These are phyloP conservation scores for Leucaena leucocephala DNA, from an alignment of 306 rosid species.

Conservation along the genomic window DNA sequence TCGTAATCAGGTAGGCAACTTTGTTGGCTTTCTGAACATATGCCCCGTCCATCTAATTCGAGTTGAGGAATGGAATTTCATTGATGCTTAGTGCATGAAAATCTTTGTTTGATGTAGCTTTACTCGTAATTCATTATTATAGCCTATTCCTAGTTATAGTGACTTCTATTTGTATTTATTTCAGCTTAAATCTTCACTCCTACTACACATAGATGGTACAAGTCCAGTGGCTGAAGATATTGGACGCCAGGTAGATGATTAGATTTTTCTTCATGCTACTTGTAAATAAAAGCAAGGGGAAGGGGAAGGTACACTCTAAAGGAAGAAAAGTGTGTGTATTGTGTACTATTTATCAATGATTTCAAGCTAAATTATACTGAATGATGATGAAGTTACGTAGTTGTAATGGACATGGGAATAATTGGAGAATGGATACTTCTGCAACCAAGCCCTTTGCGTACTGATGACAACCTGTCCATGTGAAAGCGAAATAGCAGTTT, in stretches of 20 bases:
- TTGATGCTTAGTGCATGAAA: neutral
- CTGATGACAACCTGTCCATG: neutral
- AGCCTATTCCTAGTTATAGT: neutral
- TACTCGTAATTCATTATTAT: neutral
- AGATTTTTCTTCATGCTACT: slow-evolving; percentile 7
- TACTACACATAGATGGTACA: slow-evolving; percentile 90
- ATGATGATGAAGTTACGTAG: slow-evolving; percentile 6
- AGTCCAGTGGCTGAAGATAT: slow-evolving; percentile 92
- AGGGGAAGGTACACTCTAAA: neutral
- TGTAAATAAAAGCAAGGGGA: neutral
- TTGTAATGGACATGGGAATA: neutral
- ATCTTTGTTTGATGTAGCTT: neutral
- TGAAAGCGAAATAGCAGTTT: too few species aligned
- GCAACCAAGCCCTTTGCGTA: neutral
- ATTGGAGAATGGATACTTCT: neutral
- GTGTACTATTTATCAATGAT: neutral
- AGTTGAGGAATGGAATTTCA: neutral
- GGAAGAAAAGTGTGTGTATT: neutral
- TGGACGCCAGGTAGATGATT: slow-evolving; percentile 77
- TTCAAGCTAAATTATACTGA: neutral
- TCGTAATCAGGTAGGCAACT: slow-evolving; percentile 73
- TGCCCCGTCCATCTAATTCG: slow-evolving; percentile 5
- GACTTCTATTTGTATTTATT: slow-evolving; percentile 23
- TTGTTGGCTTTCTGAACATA: neutral
- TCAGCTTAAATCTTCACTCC: slow-evolving; percentile 87